phyloP scores from a whole-genome alignment of 129 eudicot genomes.

The Tagetes erecta region DNA sequence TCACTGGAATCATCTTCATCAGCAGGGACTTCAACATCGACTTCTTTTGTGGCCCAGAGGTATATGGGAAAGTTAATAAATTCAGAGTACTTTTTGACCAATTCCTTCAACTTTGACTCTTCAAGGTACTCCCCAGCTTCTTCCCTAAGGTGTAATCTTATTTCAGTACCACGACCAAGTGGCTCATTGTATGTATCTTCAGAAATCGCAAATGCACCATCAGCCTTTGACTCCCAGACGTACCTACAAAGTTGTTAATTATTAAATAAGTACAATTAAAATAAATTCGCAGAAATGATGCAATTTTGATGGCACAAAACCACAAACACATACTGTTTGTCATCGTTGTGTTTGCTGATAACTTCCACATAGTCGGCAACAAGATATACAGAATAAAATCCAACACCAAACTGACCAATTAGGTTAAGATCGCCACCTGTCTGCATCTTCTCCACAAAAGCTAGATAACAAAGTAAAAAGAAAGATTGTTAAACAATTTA shows the following conservation, averaged over 20 bases:
- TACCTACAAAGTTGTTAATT: conserved; percentile 48
- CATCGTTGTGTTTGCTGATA: conserved; percentile 96
- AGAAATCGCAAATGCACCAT: conserved; percentile 94
- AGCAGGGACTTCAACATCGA: conserved; percentile 91
- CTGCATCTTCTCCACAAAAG: conserved; percentile 99
- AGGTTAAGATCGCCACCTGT: conserved; percentile 96
- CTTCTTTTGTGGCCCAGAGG: conserved; percentile 95
- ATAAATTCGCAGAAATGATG: neutral
- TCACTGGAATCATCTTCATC: conserved; percentile 93
- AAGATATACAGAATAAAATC: conserved; percentile 96
- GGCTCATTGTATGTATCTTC: conserved; percentile 95
- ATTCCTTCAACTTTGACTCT: conserved; percentile 83
- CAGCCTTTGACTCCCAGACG: conserved; percentile 99
- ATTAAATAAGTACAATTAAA: neutral
- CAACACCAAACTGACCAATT: conserved; percentile 99
- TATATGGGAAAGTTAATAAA: conserved; percentile 92
- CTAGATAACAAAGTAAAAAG: conserved; percentile 36
- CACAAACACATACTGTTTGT: conserved; percentile 69
- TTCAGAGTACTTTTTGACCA: conserved; percentile 97
- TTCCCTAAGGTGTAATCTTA: conserved; percentile 89
- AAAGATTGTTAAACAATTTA: neutral
- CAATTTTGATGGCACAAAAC: conserved; percentile 10
- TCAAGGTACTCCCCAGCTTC: conserved; percentile 97
- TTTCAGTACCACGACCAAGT: conserved; percentile 98
- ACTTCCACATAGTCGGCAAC: conserved; percentile 99